A percentile compares a stretch with the other conserved stretches of the same genome.
Conservation (phyloP, 2,329 filamentous ascomycete species). For the Sarocladiaceae sp. region DNA sequence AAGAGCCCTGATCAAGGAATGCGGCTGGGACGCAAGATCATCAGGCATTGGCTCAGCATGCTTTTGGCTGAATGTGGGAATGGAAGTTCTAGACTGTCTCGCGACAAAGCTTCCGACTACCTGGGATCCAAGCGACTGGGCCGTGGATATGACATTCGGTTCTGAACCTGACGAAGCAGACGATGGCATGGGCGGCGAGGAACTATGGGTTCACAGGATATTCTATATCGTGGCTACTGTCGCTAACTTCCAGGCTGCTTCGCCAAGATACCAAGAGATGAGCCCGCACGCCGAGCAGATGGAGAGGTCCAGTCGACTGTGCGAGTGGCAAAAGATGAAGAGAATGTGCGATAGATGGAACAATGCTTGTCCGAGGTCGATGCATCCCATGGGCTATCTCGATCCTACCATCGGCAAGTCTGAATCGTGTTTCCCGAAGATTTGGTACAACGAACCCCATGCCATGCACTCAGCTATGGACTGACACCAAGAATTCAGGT, state of each 20-base stretch:
- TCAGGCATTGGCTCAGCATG: constrained; percentile 79
- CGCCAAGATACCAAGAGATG: constrained; percentile 55
- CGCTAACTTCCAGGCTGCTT: constrained; percentile 74
- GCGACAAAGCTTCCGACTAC: constrained; percentile 82
- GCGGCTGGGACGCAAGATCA: constrained; percentile 78
- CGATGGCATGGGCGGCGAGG: constrained; percentile 57
- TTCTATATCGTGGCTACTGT: constrained; percentile 86
- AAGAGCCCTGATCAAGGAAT: constrained; percentile 82
- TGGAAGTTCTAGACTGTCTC: constrained; percentile 86
- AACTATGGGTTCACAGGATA: constrained; percentile 84
- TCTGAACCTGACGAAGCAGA: constrained; percentile 39
- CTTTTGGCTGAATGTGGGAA: constrained; percentile 89
- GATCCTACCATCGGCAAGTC: constrained; percentile 61
- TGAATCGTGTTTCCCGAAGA: constrained; percentile 77
- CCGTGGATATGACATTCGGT: constrained; percentile 70
- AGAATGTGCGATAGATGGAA: constrained; percentile 82
- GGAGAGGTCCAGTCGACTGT: constrained; percentile 58
- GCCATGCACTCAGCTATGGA: no score
- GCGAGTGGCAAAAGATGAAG: constrained; percentile 79
- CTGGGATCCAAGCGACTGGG: constrained; percentile 90
- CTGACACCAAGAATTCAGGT: constrained; percentile 42
- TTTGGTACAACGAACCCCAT: no score
- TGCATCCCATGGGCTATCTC: constrained; percentile 81
- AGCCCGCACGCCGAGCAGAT: constrained; percentile 60
- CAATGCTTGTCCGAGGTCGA: constrained; percentile 70